Evolutionary conservation across 164 flowering plant genomes (phyloP).

Genomic region (Cinnamomum micranthum): DNA sequence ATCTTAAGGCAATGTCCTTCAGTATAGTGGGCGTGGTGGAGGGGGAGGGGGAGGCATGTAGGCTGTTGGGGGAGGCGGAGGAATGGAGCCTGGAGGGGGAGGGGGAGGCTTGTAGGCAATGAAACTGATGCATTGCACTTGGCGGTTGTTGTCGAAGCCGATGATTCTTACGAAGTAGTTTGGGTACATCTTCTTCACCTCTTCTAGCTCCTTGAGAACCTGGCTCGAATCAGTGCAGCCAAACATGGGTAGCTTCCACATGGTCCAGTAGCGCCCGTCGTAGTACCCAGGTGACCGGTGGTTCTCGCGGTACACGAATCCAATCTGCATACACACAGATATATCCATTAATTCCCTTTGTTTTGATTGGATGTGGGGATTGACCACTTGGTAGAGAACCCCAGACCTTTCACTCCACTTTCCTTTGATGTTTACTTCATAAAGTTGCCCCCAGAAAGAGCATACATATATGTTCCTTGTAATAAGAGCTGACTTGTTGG

Average conservation of each 20-base stretch:
- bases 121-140: conserved; percentile 86
- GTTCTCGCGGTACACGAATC: conserved; percentile 33
- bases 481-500: no score
- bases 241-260: conserved; percentile 96
- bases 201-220: conserved; percentile 59
- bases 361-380: no score
- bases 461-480: no score
- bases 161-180: conserved; percentile 51
- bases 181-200: conserved; percentile 57
- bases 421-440: no score
- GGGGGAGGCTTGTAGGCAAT: conserved; percentile 62
- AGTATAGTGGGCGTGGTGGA: neutral
- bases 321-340: conserved; percentile 17
- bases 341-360: no score
- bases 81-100: neutral
- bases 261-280: conserved; percentile 83
- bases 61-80: conserved; percentile 40
- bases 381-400: no score
- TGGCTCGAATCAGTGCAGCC: conserved; percentile 68
- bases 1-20: neutral
- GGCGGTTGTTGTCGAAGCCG: conserved; percentile 77
- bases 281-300: conserved; percentile 62
- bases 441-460: no score
- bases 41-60: conserved; percentile 40
- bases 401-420: no score